A percentile compares a stretch with the other conserved stretches of the same genome.
phyloP scores from a whole-genome alignment of 1,139 yeast genomes.

The Candida albicans region DNA sequence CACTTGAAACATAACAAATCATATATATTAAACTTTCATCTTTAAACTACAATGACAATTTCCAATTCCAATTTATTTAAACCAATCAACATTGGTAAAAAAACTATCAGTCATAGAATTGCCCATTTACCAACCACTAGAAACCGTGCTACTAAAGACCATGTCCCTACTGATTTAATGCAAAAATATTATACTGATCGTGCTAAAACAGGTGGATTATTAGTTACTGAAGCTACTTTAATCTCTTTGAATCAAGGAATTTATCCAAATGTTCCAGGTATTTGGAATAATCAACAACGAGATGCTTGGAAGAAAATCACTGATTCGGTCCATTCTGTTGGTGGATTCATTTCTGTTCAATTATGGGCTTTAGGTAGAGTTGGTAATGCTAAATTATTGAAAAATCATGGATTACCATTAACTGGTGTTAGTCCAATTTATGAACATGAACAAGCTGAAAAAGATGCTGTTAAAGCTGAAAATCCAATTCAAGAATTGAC shows the following conservation, averaged over 20 bases:
- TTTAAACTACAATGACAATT: slow-evolving; percentile 8
- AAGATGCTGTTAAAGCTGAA: slow-evolving; percentile 30
- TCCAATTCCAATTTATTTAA: slow-evolving; percentile 40
- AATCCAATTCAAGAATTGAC: slow-evolving; percentile 42
- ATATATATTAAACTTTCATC: no score
- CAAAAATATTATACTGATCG: slow-evolving; percentile 55
- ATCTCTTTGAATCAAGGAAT: slow-evolving; percentile 35
- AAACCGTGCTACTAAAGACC: slow-evolving; percentile 45
- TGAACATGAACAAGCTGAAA: slow-evolving; percentile 23
- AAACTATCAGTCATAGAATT: slow-evolving; percentile 39
- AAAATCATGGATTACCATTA: slow-evolving; percentile 28
- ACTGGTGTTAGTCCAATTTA: slow-evolving; percentile 28
- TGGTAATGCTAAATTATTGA: slow-evolving; percentile 44
- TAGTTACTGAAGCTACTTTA: slow-evolving; percentile 41
- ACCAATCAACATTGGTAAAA: slow-evolving; percentile 48
- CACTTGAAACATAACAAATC: no score
- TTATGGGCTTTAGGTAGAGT: slow-evolving; percentile 63
- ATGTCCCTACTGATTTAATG: slow-evolving; percentile 49
- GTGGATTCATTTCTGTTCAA: slow-evolving; percentile 45
- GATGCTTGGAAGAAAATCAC: slow-evolving; percentile 56
- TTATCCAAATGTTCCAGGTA: slow-evolving; percentile 51
- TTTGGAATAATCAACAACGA: slow-evolving; percentile 48
- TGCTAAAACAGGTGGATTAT: slow-evolving; percentile 52
- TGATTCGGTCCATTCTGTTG: slow-evolving; percentile 19
- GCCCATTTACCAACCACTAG: slow-evolving; percentile 59